These are phyloP conservation scores for Spathaspora sp. DNA, from an alignment of 1,139 yeast species.

Conservation along the genomic window DNA sequence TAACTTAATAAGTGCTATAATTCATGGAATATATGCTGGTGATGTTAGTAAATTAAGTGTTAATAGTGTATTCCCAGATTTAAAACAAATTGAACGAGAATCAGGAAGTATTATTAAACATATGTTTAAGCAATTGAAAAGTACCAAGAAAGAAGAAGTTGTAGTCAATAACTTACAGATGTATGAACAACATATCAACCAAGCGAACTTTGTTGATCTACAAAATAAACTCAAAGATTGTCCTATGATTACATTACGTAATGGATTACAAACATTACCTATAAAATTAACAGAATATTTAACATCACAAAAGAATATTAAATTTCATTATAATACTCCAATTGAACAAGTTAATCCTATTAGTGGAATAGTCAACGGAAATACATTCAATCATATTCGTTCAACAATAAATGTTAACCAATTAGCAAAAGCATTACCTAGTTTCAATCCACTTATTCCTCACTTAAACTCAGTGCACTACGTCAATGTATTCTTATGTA, in stretches of 20 bases:
- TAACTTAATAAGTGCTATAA: slow-evolving; percentile 73
- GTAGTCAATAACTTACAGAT: slow-evolving; percentile 19
- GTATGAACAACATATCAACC: slow-evolving; percentile 37
- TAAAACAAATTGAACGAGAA: slow-evolving; percentile 57
- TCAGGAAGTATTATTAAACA: slow-evolving; percentile 58
- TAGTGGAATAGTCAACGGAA: slow-evolving; percentile 16
- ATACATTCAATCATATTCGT: slow-evolving; percentile 52
- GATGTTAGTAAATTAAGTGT: slow-evolving; percentile 70
- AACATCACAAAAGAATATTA: slow-evolving; percentile 37
- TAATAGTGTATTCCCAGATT: slow-evolving; percentile 49
- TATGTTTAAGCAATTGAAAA: slow-evolving; percentile 20
- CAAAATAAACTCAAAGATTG: slow-evolving; percentile 36
- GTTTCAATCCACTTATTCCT: slow-evolving; percentile 15
- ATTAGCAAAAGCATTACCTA: slow-evolving; percentile 24
- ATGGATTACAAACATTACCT: slow-evolving; percentile 59
- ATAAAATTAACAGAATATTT: slow-evolving; percentile 37
- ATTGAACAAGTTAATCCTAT: slow-evolving; percentile 23
- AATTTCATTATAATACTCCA: slow-evolving; percentile 26
- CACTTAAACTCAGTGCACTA: slow-evolving; percentile 36
- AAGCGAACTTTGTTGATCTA: slow-evolving; percentile 35
- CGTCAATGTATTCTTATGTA: slow-evolving; percentile 59
- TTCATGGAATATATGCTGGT: slow-evolving; percentile 92
- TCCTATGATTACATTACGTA: slow-evolving; percentile 53
- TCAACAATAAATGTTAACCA: slow-evolving; percentile 50
- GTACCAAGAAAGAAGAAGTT: slow-evolving; percentile 6